Conservation (phyloP, 1,139 yeast genomes). For the Lodderomyces theae region DNA sequence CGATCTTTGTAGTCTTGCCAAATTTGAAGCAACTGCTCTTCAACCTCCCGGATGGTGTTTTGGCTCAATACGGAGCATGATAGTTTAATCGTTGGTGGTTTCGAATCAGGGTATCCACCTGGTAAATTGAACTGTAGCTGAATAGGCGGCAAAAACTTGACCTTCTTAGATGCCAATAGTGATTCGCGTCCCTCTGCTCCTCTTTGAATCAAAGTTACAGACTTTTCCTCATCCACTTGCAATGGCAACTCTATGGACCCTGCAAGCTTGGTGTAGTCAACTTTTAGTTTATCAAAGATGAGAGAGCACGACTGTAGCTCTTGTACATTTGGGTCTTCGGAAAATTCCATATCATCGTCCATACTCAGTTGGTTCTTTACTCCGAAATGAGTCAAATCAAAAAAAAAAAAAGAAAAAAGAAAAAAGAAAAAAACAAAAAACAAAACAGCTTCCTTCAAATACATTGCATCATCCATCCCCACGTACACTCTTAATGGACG, state of each 20-base stretch:
- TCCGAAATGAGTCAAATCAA: background rate
- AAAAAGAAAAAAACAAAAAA: too few relatives aligned
- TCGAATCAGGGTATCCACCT: constrained; percentile 24
- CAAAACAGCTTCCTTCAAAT: too few relatives aligned
- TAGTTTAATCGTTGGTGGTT: constrained; percentile 27
- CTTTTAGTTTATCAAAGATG: constrained; percentile 47
- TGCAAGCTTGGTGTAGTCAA: constrained; percentile 16
- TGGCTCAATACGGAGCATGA: constrained; percentile 16
- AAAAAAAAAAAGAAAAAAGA: constrained; percentile 3
- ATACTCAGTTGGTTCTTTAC: too few relatives aligned
- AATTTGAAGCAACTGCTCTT: constrained; percentile 21
- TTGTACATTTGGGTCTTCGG: constrained; percentile 27
- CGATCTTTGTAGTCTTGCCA: constrained; percentile 43
- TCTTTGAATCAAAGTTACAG: constrained; percentile 5
- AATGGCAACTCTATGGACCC: constrained; percentile 32
- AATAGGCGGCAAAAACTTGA: constrained; percentile 29
- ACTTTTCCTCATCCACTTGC: constrained; percentile 19
- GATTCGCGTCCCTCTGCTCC: background rate
- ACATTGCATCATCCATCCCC: background rate
- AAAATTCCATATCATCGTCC: constrained; percentile 12
- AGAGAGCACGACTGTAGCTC: constrained; percentile 49
- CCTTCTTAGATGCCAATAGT: constrained; percentile 3
- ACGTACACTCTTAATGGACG: background rate
- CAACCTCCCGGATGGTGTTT: constrained; percentile 13
- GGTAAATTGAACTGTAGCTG: constrained; percentile 28